A percentile compares a stretch with the other conserved stretches of the same genome.
These are phyloP conservation scores for Cercophora sp. DNA, from an alignment of 495 filamentous ascomycete genomes.

Conservation along the genomic window DNA sequence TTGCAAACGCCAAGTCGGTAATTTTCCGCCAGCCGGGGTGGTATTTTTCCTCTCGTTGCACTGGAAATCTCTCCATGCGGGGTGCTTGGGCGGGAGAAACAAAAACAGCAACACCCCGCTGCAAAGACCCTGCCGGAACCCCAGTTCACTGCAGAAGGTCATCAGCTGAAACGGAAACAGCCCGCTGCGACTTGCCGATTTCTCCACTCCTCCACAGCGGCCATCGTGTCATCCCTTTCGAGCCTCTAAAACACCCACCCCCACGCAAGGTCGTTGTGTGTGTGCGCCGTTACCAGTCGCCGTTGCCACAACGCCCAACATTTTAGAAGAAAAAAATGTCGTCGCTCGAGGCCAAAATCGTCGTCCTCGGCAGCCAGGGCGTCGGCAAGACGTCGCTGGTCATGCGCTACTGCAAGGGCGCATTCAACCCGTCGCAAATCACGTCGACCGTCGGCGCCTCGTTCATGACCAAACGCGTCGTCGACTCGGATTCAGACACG, in stretches of 20 bases:
- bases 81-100: too few relatives aligned
- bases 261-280: too few relatives aligned
- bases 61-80: too few relatives aligned
- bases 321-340: constrained; percentile 53
- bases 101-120: too few relatives aligned
- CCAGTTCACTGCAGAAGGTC: not conserved
- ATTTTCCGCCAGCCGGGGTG: too few relatives aligned
- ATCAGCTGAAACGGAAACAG: not conserved
- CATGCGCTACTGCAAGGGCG: constrained; percentile 76
- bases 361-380: constrained; percentile 84
- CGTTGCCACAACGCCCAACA: too few relatives aligned
- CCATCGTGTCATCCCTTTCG: not conserved
- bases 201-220: not conserved
- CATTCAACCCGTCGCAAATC: constrained; percentile 65
- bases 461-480: constrained; percentile 88
- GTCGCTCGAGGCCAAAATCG: constrained; percentile 88
- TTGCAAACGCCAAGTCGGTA: too few relatives aligned
- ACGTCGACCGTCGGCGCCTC: constrained; percentile 87
- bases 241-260: too few relatives aligned
- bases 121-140: too few relatives aligned
- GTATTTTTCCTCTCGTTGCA: too few relatives aligned
- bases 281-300: too few relatives aligned
- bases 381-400: constrained; percentile 95
- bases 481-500: constrained; percentile 76
- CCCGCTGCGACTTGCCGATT: not conserved